Evolutionary conservation across 306 rosid species (phyloP), one percentile per base, ranked within the genome.

Genomic region (Vigna angularis): DNA sequence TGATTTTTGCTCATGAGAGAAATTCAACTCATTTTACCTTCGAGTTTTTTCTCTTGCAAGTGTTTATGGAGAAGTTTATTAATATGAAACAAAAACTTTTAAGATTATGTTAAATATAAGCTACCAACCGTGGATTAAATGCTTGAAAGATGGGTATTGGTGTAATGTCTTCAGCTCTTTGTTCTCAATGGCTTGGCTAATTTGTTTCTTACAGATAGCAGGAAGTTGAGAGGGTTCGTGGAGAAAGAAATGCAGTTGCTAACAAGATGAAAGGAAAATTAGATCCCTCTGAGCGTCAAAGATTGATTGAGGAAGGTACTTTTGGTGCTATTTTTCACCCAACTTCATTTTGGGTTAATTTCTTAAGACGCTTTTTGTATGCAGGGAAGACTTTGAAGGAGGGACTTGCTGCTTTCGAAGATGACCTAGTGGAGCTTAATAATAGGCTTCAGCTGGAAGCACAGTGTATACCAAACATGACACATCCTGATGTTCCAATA

Each of bases 181-280:
- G 82, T 79, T 72, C 82, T 85, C 86, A 82, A 81, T 79, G 86
- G 81, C 88, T 85, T 78, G 69, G 87, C 93, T 94, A 92, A 92
- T 88, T 81, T 87, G 83, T 85, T 73, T 34, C 86, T 89, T 88
- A 84, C 97, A 92, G 98, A 83, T 77, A 87, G 84, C 98, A 95
- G 99, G 99, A 95, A 86, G 99, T 93, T 67, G 97, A 95, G 89
- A 90, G 94, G 82, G 85, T 95, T 75, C 96, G 99, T 2, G 93
- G 84, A 49, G 97, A 93, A 87, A 88, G 98, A 89, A 93, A 95
- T 85, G 87, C 44, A 4, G 96, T 95, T 40, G 99, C 99, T 22
- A 95, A 84, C 86, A 93, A 91, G 88, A 93, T 95, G 99, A 95
- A 95, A 85, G 98, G 93, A 58, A 89, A 95, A 87, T 66, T 95